Conservation (phyloP, 495 filamentous ascomycete genomes). For the Penicillium cosmopolitanum region DNA sequence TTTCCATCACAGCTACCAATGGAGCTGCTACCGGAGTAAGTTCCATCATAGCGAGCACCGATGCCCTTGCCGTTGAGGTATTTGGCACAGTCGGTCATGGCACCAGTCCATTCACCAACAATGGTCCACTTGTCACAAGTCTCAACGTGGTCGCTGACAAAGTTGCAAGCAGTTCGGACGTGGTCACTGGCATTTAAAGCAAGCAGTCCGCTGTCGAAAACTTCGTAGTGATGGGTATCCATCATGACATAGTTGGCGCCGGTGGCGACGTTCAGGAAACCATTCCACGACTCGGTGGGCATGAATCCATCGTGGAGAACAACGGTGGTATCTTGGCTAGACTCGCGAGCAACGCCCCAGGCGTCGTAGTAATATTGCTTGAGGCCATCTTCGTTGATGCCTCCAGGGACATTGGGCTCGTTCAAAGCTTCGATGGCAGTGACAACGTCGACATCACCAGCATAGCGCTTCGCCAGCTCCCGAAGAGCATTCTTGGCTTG, state of each 20-base stretch:
- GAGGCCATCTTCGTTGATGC: constrained; percentile 54
- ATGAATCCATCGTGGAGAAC: constrained; percentile 72
- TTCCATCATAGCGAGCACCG: constrained; percentile 73
- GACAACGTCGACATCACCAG: constrained; percentile 64
- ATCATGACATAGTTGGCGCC: constrained; percentile 65
- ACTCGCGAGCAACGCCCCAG: constrained; percentile 55
- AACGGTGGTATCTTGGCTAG: constrained; percentile 58
- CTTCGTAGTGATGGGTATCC: constrained; percentile 70
- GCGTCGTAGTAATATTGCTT: constrained; percentile 68
- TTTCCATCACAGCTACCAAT: constrained; percentile 65
- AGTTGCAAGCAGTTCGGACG: constrained; percentile 53
- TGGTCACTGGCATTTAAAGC: constrained; percentile 51
- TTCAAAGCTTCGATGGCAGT: constrained; percentile 74
- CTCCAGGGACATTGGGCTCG: constrained; percentile 63
- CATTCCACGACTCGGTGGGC: constrained; percentile 67
- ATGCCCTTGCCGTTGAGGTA: constrained; percentile 71
- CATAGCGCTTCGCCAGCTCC: constrained; percentile 63
- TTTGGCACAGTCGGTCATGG: constrained; percentile 74
- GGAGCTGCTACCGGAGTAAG: constrained; percentile 46
- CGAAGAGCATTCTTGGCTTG: constrained; percentile 62
- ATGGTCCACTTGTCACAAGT: constrained; percentile 70
- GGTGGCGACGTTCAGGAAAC: constrained; percentile 60
- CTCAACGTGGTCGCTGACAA: constrained; percentile 49
- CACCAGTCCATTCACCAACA: constrained; percentile 71
- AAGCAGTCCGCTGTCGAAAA: constrained; percentile 66